Conservation (phyloP, 139 green algal genomes). For the Nannochloris sp. region DNA sequence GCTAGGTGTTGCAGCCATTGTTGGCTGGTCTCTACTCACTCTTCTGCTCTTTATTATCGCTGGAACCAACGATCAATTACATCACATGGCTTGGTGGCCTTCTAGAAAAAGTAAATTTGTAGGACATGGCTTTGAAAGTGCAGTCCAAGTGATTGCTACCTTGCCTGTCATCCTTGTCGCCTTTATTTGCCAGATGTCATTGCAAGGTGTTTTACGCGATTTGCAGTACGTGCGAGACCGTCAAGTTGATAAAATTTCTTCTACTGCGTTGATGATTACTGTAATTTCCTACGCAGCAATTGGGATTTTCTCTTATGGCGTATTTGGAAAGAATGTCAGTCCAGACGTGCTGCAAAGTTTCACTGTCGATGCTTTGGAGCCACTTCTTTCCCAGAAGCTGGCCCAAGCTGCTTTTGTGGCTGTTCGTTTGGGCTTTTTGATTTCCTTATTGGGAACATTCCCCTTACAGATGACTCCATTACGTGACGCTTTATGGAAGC, state of each 20-base stretch:
- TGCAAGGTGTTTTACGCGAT: slow-evolving; percentile 11
- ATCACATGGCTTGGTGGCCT: slow-evolving; percentile 20
- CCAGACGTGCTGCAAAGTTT: slow-evolving; percentile 19
- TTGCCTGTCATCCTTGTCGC: slow-evolving; percentile 17
- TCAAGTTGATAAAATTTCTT: slow-evolving; percentile 7
- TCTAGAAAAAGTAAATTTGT: slow-evolving; percentile 1
- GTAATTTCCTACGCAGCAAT: slow-evolving; percentile 8
- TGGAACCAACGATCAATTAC: slow-evolving; percentile 8
- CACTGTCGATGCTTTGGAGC: slow-evolving; percentile 13
- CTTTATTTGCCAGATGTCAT: slow-evolving; percentile 13
- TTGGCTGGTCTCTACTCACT: slow-evolving; percentile 10
- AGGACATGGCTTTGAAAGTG: slow-evolving; percentile 19
- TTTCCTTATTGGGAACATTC: slow-evolving; percentile 19
- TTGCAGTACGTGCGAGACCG: neutral
- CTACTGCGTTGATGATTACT: neutral
- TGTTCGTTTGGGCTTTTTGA: slow-evolving; percentile 15
- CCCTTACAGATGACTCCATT: slow-evolving; percentile 20
- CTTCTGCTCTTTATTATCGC: slow-evolving; percentile 15
- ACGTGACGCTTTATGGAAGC: slow-evolving; percentile 15
- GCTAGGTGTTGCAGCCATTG: slow-evolving; percentile 17
- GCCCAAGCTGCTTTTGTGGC: slow-evolving; percentile 20
- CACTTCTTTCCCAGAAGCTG: slow-evolving; percentile 10
- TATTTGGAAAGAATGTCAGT: slow-evolving; percentile 5
- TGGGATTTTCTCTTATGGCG: slow-evolving; percentile 16
- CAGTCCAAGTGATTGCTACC: slow-evolving; percentile 11